These are phyloP conservation scores for Incumbomyces delicatus DNA, from an alignment of 2,329 filamentous ascomycete genomes.

Conservation along the genomic window DNA sequence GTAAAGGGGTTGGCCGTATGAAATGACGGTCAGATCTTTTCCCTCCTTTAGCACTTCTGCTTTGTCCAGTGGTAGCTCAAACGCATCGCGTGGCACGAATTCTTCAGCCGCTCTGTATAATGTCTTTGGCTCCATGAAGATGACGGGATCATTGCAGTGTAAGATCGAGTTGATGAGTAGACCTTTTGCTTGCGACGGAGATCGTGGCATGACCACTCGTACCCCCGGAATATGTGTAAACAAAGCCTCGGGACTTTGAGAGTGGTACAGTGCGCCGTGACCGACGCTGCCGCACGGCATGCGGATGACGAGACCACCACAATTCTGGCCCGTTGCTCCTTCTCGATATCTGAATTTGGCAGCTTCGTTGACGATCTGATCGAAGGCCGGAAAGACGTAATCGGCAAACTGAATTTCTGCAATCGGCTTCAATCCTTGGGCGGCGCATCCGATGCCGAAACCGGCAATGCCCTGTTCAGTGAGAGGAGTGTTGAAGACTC, in stretches of 20 bases:
- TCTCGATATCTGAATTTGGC: constrained; percentile 77
- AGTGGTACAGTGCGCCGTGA: constrained; percentile 80
- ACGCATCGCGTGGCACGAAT: constrained; percentile 72
- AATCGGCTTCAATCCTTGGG: constrained; percentile 83
- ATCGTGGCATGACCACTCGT: constrained; percentile 75
- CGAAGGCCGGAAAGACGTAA: constrained; percentile 86
- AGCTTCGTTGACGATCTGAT: constrained; percentile 88
- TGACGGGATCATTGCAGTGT: constrained; percentile 68
- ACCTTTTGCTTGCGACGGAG: constrained; percentile 80
- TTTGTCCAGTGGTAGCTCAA: constrained; percentile 74
- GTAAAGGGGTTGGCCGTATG: constrained; percentile 84
- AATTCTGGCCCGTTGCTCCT: constrained; percentile 54
- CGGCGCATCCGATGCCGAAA: constrained; percentile 81
- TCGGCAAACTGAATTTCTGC: constrained; percentile 96
- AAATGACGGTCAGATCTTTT: constrained; percentile 71
- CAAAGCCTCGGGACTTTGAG: constrained; percentile 77
- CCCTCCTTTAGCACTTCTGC: constrained; percentile 76
- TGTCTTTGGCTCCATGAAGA: constrained; percentile 93
- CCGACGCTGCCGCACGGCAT: constrained; percentile 89
- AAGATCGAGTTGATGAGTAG: constrained; percentile 67
- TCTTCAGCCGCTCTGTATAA: constrained; percentile 86
- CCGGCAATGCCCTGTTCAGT: constrained; percentile 91
- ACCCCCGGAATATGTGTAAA: constrained; percentile 84
- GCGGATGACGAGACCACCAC: constrained; percentile 71
- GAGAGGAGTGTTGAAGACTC: constrained; percentile 93